Evolutionary conservation across 2,329 filamentous ascomycete species (phyloP).

Genomic region (Cercospora sojina): DNA sequence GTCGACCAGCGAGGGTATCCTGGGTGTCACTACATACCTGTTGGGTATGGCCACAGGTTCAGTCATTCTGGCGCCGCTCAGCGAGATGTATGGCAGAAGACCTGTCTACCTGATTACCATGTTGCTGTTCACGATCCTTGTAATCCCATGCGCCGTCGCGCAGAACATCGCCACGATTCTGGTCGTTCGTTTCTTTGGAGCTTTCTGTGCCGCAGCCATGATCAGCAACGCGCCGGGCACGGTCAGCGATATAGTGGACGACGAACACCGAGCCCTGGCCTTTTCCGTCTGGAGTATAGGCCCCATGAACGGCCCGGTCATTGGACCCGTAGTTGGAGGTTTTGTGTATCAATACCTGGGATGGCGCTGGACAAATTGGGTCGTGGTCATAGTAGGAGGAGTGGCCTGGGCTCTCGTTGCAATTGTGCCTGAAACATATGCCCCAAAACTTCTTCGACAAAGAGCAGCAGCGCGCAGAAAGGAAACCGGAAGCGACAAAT

Average conservation of each 20-base stretch:
- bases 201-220: constrained; percentile 74
- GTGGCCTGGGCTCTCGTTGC: constrained; percentile 59
- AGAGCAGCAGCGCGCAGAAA: constrained; percentile 65
- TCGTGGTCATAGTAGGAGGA: constrained; percentile 70
- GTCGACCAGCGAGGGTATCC: constrained; percentile 61
- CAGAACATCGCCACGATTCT: constrained; percentile 67
- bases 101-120: constrained; percentile 68
- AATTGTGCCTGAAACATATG: constrained; percentile 72
- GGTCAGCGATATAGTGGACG: constrained; percentile 77
- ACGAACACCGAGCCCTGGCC: constrained; percentile 76
- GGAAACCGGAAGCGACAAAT: constrained; percentile 68
- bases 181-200: constrained; percentile 71
- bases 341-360: constrained; percentile 76
- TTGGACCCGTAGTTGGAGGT: constrained; percentile 64
- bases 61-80: constrained; percentile 71
- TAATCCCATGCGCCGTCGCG: constrained; percentile 70
- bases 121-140: constrained; percentile 62
- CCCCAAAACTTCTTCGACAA: constrained; percentile 65
- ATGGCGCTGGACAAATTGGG: constrained; percentile 76
- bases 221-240: constrained; percentile 80
- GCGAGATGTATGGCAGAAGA: constrained; percentile 66
- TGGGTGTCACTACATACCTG: constrained; percentile 78
- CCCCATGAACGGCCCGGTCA: constrained; percentile 67
- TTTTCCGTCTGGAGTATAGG: constrained; percentile 83
- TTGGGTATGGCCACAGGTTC: constrained; percentile 71